phyloP scores from a whole-genome alignment of 2,329 filamentous ascomycete genomes.

The Calonectria pteridis region DNA sequence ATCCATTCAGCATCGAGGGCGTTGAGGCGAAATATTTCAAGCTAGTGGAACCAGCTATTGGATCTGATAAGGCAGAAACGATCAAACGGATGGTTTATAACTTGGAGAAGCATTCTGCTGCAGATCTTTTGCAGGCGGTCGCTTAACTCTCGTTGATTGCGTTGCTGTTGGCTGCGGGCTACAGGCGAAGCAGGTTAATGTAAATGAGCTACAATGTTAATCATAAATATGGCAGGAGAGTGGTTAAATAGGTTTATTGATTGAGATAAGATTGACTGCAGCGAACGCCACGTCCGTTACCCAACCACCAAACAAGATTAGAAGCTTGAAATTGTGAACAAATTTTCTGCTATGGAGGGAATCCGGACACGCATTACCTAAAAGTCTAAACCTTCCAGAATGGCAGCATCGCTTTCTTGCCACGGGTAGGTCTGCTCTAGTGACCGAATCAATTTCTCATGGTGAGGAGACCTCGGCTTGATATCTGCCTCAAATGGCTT shows the following conservation, averaged over 20 bases:
- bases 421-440: constrained; percentile 33
- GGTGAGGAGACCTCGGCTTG: constrained; percentile 25
- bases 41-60: background rate
- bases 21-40: constrained; percentile 2
- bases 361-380: background rate
- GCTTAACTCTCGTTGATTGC: background rate
- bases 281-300: background rate
- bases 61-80: background rate
- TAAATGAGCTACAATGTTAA: background rate
- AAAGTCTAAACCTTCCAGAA: constrained; percentile 1
- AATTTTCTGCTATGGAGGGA: too few relatives aligned
- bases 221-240: background rate
- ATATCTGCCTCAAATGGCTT: constrained; percentile 26
- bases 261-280: background rate
- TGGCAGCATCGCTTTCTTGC: constrained; percentile 29
- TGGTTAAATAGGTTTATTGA: background rate
- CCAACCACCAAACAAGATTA: background rate
- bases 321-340: too few relatives aligned
- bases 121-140: background rate
- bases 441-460: constrained; percentile 26
- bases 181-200: background rate
- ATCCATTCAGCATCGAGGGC: background rate
- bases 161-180: too few relatives aligned
- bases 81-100: background rate
- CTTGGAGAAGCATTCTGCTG: background rate